Conservation (phyloP, 306 rosid species). For the Trifolium fragiferum region DNA sequence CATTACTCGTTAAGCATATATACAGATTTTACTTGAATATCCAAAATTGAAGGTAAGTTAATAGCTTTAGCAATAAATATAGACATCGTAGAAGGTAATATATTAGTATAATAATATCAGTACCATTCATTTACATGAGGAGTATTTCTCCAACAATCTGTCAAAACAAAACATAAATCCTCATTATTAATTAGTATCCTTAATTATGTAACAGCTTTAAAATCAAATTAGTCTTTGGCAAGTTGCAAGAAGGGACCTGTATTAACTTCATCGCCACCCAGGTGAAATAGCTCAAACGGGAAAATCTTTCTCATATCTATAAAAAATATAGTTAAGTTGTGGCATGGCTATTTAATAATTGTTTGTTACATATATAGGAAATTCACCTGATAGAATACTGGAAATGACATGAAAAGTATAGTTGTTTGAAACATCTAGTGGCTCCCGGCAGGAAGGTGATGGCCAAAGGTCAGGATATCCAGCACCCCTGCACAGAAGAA, state of each 20-base stretch:
- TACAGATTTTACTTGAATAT: too few relatives aligned
- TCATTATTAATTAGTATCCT: constrained; percentile 42
- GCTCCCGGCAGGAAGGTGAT: constrained; percentile 79
- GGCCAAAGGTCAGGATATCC: constrained; percentile 99
- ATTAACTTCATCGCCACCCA: constrained; percentile 99
- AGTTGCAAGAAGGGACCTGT: constrained; percentile 59
- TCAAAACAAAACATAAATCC: constrained; percentile 45
- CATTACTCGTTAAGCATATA: constrained; percentile 6
- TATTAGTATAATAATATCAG: neutral
- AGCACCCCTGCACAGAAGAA: constrained; percentile 70
- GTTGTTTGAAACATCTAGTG: constrained; percentile 86
- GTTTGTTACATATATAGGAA: constrained; percentile 1
- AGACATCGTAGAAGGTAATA: too few relatives aligned
- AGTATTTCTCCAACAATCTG: constrained; percentile 88
- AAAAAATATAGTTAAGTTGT: constrained; percentile 13
- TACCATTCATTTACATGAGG: constrained; percentile 84
- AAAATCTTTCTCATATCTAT: constrained; percentile 92
- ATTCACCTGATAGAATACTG: constrained; percentile 86
- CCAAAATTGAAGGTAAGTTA: too few relatives aligned
- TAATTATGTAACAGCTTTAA: too few relatives aligned
- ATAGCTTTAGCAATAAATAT: too few relatives aligned
- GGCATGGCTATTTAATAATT: too few relatives aligned
- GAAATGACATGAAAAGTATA: constrained; percentile 82
- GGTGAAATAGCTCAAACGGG: constrained; percentile 96
- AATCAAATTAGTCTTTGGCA: constrained; percentile 28